Conservation (phyloP, 73 alveolate genomes). For the Tetrahymena malaccensis region DNA sequence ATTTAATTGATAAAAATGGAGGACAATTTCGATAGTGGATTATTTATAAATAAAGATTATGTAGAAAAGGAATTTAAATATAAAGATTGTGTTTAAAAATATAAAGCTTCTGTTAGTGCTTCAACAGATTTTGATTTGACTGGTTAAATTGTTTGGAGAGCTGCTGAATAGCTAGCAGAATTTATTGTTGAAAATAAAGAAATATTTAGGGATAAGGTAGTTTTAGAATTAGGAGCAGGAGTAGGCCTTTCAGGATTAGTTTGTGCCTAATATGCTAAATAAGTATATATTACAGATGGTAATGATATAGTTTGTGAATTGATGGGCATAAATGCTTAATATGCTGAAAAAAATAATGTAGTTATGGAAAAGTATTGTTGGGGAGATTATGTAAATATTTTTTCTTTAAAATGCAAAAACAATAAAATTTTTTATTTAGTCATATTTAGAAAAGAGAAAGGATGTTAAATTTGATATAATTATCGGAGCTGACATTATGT, state of each 20-base stretch:
- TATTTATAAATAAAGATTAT: background rate
- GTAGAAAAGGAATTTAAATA: background rate
- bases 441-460: background rate
- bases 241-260: slow-evolving; percentile 23
- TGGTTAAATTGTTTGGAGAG: background rate
- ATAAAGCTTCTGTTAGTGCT: background rate
- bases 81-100: background rate
- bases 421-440: background rate
- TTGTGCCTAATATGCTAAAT: slow-evolving; percentile 29
- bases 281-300: slow-evolving; percentile 21
- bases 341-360: slow-evolving; percentile 3
- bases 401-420: background rate
- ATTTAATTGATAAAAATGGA: background rate
- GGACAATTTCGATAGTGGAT: background rate
- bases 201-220: background rate
- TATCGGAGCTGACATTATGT: slow-evolving; percentile 32
- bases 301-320: slow-evolving; percentile 24
- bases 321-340: slow-evolving; percentile 16
- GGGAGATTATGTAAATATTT: slow-evolving; percentile 1
- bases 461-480: slow-evolving; percentile 29
- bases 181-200: background rate
- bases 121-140: background rate
- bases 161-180: background rate
- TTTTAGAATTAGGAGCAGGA: slow-evolving; percentile 16
- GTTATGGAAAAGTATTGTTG: background rate